These are phyloP conservation scores for Plasmodium cynomolgi DNA, from an alignment of 169 alveolate species.

Conservation along the genomic window DNA sequence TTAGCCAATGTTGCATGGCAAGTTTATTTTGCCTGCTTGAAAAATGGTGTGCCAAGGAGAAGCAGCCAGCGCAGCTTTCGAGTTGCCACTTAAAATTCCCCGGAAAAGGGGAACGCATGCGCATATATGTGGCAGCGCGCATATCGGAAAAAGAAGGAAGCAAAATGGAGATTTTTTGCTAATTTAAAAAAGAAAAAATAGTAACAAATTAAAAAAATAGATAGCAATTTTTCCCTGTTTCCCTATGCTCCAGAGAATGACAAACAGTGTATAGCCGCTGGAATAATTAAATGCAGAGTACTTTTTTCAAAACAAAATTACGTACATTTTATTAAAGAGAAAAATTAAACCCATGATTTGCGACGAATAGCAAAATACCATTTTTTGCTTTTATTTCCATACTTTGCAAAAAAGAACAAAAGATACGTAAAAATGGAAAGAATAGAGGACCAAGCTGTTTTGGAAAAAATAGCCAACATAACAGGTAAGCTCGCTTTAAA, in stretches of 20 bases:
- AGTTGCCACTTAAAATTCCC: not conserved
- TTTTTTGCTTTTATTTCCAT: not conserved
- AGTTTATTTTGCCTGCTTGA: not conserved
- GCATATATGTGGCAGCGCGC: not conserved
- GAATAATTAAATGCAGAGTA: not conserved
- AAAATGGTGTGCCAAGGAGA: not conserved
- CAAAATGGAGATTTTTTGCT: not conserved
- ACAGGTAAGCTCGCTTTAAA: slow-evolving; percentile 14
- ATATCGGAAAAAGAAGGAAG: not conserved
- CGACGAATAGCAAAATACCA: not conserved
- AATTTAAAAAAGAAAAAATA: not conserved
- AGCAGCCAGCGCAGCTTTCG: not conserved
- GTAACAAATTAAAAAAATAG: not conserved
- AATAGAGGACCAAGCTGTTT: slow-evolving; percentile 30
- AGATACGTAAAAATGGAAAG: slow-evolving; percentile 20
- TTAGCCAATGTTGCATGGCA: not conserved
- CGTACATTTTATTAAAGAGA: not conserved
- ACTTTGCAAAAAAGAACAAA: not conserved
- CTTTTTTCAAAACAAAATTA: not conserved
- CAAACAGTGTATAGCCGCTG: not conserved
- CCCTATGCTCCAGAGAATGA: not conserved
- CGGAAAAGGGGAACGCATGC: not conserved
- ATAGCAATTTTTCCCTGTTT: not conserved
- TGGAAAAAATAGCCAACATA: slow-evolving; percentile 30
- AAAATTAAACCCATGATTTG: not conserved